These are phyloP conservation scores for Cucurbita pepo DNA, from an alignment of 306 rosid species.

Conservation along the genomic window DNA sequence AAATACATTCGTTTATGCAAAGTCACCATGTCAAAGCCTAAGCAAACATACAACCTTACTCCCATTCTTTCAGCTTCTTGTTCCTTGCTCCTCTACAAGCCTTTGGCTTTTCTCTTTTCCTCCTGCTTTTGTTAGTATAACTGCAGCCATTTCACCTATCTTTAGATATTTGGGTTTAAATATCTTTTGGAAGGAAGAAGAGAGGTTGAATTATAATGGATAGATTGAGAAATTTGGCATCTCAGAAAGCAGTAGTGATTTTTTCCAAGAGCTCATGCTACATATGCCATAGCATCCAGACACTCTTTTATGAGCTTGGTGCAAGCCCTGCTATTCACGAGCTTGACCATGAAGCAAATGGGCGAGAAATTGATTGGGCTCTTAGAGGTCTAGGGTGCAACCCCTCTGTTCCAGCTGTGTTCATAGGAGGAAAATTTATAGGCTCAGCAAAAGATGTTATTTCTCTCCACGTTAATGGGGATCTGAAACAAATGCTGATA, in stretches of 20 bases:
- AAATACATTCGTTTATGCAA: constrained; percentile 43
- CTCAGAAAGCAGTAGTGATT: constrained; percentile 91
- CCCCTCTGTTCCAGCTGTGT: constrained; percentile 90
- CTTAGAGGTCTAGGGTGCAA: constrained; percentile 62
- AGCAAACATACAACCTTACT: constrained; percentile 11
- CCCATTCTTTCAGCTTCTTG: background rate
- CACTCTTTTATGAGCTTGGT: constrained; percentile 82
- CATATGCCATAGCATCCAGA: constrained; percentile 87
- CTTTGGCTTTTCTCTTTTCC: background rate
- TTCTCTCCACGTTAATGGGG: constrained; percentile 84
- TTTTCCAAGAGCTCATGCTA: constrained; percentile 90
- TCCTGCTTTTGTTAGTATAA: background rate
- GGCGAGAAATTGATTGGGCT: constrained; percentile 84
- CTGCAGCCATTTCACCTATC: background rate
- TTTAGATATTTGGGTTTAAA: background rate
- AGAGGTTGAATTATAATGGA: constrained; percentile 33
- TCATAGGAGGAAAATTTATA: constrained; percentile 73
- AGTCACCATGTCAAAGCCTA: constrained; percentile 29
- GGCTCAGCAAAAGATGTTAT: constrained; percentile 88
- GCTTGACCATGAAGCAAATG: constrained; percentile 56
- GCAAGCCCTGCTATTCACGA: constrained; percentile 94
- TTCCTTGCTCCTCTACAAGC: background rate
- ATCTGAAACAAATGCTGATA: constrained; percentile 79
- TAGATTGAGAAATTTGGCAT: constrained; percentile 64
- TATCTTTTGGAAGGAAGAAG: background rate